Conservation (phyloP, 2,329 filamentous ascomycete genomes). For the Pseudopyricularia cyperi region DNA sequence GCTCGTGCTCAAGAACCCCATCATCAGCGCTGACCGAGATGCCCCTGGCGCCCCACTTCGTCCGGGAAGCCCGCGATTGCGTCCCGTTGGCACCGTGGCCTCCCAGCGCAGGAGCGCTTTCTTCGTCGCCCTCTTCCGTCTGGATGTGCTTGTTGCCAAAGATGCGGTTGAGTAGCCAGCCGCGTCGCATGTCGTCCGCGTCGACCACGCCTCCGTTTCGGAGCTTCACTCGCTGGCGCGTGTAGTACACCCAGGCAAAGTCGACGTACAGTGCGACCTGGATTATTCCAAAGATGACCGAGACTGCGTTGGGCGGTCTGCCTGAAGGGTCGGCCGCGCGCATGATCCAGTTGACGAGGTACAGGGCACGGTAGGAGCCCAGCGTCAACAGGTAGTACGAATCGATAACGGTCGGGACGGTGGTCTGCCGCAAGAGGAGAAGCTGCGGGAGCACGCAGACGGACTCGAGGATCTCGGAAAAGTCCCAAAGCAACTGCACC, state of each 20-base stretch:
- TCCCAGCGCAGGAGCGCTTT: conserved; percentile 38
- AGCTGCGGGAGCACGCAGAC: conserved; percentile 85
- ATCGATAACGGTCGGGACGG: conserved; percentile 87
- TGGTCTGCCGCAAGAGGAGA: conserved; percentile 84
- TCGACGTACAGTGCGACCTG: conserved; percentile 86
- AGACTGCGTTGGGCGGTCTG: conserved; percentile 52
- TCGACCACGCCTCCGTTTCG: conserved; percentile 80
- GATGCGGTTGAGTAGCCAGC: conserved; percentile 71
- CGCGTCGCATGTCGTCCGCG: conserved; percentile 71
- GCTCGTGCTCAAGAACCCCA: conserved; percentile 36
- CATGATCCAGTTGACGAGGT: conserved; percentile 83
- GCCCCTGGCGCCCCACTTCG: conserved; percentile 50
- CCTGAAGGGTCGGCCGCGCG: conserved; percentile 48
- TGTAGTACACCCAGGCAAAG: conserved; percentile 96
- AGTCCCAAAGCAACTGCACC: conserved; percentile 64
- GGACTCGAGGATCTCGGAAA: conserved; percentile 85
- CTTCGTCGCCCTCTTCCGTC: conserved; percentile 47
- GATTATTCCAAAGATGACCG: conserved; percentile 74
- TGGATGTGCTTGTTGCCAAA: conserved; percentile 48
- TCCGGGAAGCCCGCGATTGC: conserved; percentile 19
- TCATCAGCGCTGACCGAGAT: conserved; percentile 57
- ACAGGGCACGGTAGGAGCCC: conserved; percentile 77
- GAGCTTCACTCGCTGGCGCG: conserved; percentile 85
- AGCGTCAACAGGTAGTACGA: conserved; percentile 88
- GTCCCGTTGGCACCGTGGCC: conserved; percentile 12